These are phyloP conservation scores for Peribolospora kevripleyi DNA, from an alignment of 768 basidiomycete species.

Conservation along the genomic window DNA sequence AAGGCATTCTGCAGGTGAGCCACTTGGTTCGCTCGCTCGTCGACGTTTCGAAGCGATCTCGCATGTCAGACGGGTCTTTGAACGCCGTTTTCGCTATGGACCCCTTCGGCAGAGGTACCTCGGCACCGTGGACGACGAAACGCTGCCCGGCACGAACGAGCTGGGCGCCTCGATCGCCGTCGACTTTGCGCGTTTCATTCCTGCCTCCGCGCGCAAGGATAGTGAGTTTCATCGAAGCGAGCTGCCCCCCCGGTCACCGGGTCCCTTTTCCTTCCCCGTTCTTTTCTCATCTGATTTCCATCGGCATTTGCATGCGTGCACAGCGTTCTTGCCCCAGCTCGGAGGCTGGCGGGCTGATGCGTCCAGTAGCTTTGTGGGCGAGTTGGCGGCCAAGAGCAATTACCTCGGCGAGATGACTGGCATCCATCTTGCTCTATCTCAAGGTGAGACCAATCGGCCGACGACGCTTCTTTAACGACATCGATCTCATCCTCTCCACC, in stretches of 20 bases:
- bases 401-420: conserved; percentile 70
- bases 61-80: not conserved
- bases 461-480: too few relatives aligned
- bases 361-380: conserved; percentile 53
- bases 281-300: conserved; percentile 26
- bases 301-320: conserved; percentile 8
- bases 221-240: conserved; percentile 26
- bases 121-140: conserved; percentile 40
- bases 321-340: conserved; percentile 20
- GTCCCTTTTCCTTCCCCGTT: not conserved
- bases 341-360: conserved; percentile 47
- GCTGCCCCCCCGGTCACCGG: too few relatives aligned
- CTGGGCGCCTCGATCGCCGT: conserved; percentile 77
- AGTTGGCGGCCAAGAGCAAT: conserved; percentile 75
- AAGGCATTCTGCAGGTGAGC: conserved; percentile 66
- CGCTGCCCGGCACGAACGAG: conserved; percentile 53
- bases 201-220: conserved; percentile 47
- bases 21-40: not conserved
- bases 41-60: too few relatives aligned
- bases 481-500: too few relatives aligned
- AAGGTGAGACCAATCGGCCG: too few relatives aligned
- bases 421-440: conserved; percentile 31
- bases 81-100: too few relatives aligned
- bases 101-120: conserved; percentile 49
- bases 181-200: conserved; percentile 57